Conservation (phyloP, 441 rosid genomes). For the Erodium chrysanthum region DNA sequence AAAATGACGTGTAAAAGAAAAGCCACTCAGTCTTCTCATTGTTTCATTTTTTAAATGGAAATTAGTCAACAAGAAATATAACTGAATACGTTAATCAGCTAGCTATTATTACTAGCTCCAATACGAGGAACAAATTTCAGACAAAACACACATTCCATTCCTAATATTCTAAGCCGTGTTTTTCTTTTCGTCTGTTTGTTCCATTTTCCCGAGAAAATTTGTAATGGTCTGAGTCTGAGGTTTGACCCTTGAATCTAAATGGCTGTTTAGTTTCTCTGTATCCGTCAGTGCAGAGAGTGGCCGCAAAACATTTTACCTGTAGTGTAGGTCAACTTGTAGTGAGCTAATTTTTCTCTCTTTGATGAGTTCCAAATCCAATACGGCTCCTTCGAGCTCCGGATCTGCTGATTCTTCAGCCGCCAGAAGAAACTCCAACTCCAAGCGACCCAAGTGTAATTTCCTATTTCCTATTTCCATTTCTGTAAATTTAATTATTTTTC, state of each 20-base stretch:
- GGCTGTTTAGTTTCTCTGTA: not conserved
- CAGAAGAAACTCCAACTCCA: conserved; percentile 6
- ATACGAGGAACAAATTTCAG: not conserved
- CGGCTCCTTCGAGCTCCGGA: conserved; percentile 7
- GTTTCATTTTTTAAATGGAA: too few species aligned
- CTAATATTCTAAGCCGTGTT: not conserved
- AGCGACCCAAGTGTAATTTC: conserved; percentile 1
- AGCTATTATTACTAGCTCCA: too few species aligned
- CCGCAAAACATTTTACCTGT: not conserved
- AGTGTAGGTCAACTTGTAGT: not conserved
- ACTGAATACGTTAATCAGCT: too few species aligned
- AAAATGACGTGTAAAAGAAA: too few species aligned
- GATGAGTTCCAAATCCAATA: not conserved
- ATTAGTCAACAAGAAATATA: too few species aligned
- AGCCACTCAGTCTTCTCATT: too few species aligned
- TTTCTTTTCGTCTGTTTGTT: not conserved
- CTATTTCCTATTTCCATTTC: not conserved
- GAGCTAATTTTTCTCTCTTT: not conserved
- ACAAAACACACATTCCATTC: not conserved
- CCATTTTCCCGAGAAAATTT: not conserved
- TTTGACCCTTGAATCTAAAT: not conserved
- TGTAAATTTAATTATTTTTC: not conserved
- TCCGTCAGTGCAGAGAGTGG: not conserved
- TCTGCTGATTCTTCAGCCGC: conserved; percentile 5
- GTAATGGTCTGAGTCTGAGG: not conserved